phyloP scores from a whole-genome alignment of 306 rosid species.

The Ormosia semicastrata region DNA sequence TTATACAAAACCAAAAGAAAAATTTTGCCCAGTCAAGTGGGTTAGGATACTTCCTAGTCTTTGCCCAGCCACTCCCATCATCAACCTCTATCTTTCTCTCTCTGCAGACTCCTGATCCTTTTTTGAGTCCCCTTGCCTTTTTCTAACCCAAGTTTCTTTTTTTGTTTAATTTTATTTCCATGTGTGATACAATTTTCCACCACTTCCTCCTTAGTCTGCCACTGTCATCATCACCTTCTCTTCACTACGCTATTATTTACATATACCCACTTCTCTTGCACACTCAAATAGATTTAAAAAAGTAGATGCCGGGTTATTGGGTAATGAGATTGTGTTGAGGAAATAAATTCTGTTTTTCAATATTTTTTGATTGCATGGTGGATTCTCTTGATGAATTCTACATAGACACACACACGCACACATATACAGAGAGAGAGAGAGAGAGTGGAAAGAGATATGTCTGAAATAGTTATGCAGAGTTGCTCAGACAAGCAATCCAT shows the following conservation, averaged over 20 bases:
- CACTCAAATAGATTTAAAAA: slow-evolving; percentile 28
- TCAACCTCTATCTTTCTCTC: slow-evolving; percentile 32
- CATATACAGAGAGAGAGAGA: neutral
- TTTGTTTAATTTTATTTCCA: neutral
- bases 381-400: slow-evolving; percentile 24
- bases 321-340: slow-evolving; percentile 28
- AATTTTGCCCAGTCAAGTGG: slow-evolving; percentile 35
- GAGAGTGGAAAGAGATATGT: slow-evolving; percentile 26
- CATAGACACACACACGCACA: slow-evolving; percentile 23
- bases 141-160: slow-evolving; percentile 16
- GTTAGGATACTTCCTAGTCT: slow-evolving; percentile 44
- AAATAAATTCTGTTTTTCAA: slow-evolving; percentile 37
- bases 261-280: slow-evolving; percentile 25
- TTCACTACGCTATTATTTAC: slow-evolving; percentile 27
- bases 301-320: slow-evolving; percentile 26
- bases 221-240: slow-evolving; percentile 50
- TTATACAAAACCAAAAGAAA: neutral
- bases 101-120: slow-evolving; percentile 30
- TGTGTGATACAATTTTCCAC: slow-evolving; percentile 30
- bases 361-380: slow-evolving; percentile 39
- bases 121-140: slow-evolving; percentile 26
- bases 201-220: slow-evolving; percentile 33
- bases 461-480: slow-evolving; percentile 46
- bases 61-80: slow-evolving; percentile 40
- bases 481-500: slow-evolving; percentile 58